Evolutionary conservation across 73 alveolate species (phyloP).

Genomic region (Uronychia binucleata): DNA sequence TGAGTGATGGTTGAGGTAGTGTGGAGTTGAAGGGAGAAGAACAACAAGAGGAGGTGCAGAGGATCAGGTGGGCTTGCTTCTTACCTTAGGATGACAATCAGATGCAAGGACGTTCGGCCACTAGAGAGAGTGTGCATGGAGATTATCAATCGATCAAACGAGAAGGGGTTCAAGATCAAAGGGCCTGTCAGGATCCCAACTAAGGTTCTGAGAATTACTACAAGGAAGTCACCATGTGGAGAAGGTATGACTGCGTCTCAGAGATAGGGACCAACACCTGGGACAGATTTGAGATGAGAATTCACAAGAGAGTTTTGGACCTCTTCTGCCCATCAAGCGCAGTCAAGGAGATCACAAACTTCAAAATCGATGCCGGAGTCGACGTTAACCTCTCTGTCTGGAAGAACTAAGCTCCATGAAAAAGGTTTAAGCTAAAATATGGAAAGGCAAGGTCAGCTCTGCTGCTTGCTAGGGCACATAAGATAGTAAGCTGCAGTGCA

Average conservation of each 20-base stretch:
- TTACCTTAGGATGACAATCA: slow-evolving; percentile 71
- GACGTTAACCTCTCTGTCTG: slow-evolving; percentile 86
- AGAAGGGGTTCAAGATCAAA: slow-evolving; percentile 66
- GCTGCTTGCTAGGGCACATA: too few species aligned
- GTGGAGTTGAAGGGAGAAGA: slow-evolving; percentile 63
- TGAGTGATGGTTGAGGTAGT: too few species aligned
- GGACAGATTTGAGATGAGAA: slow-evolving; percentile 96
- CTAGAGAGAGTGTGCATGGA: slow-evolving; percentile 70
- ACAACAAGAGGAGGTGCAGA: slow-evolving; percentile 47
- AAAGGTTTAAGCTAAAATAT: too few species aligned
- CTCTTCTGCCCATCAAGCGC: slow-evolving; percentile 85
- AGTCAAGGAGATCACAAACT: slow-evolving; percentile 90
- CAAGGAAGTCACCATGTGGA: slow-evolving; percentile 95
- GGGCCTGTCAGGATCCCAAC: slow-evolving; percentile 97
- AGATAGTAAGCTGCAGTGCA: slow-evolving; percentile 51
- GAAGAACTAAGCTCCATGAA: slow-evolving; percentile 31
- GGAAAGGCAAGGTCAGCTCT: too few species aligned
- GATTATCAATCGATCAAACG: slow-evolving; percentile 72
- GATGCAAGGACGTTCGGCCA: slow-evolving; percentile 65
- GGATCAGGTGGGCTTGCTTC: too few species aligned
- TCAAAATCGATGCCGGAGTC: slow-evolving; percentile 93
- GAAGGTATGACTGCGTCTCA: too few species aligned
- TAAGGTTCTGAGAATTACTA: slow-evolving; percentile 83
- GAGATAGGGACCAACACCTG: slow-evolving; percentile 95
- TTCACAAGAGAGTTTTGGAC: slow-evolving; percentile 93